phyloP scores from a whole-genome alignment of 805 yeast genomes.

The Kurtzmaniella cleridarum region DNA sequence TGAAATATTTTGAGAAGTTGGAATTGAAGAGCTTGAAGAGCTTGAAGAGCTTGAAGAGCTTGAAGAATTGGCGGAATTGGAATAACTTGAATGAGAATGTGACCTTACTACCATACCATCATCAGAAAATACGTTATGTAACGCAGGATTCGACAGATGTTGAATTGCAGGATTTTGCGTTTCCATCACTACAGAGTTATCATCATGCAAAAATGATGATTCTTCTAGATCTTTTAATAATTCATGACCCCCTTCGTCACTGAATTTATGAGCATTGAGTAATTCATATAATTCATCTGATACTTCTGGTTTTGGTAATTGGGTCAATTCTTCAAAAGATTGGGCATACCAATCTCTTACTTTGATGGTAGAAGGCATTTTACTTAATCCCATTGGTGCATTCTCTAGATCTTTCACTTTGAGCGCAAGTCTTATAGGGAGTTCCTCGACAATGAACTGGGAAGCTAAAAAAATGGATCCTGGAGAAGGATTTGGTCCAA shows the following conservation, averaged over 20 bases:
- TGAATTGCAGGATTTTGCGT: conserved; percentile 23
- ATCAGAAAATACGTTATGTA: conserved; percentile 40
- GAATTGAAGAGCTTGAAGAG: conserved; percentile 10
- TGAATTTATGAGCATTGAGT: conserved; percentile 16
- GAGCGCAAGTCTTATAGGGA: conserved; percentile 82
- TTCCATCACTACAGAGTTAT: conserved; percentile 7
- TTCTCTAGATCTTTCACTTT: conserved; percentile 79
- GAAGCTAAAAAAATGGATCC: conserved; percentile 80
- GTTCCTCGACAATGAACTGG: conserved; percentile 77
- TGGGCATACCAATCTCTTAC: conserved; percentile 90
- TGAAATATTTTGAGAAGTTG: conserved; percentile 8
- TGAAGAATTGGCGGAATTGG: conserved; percentile 18
- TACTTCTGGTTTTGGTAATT: conserved; percentile 53
- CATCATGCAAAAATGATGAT: conserved; percentile 1
- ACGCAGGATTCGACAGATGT: conserved; percentile 29
- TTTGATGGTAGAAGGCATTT: conserved; percentile 68
- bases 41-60: no score
- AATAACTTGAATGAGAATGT: conserved; percentile 12
- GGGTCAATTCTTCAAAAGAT: conserved; percentile 77
- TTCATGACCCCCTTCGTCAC: not conserved
- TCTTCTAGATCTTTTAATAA: not conserved
- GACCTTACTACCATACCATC: conserved; percentile 44
- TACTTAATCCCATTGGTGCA: conserved; percentile 68
- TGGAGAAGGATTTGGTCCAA: conserved; percentile 74
- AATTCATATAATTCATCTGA: conserved; percentile 35